Evolutionary conservation across 495 filamentous ascomycete species (phyloP).

Genomic region (Xylaria telfairii): DNA sequence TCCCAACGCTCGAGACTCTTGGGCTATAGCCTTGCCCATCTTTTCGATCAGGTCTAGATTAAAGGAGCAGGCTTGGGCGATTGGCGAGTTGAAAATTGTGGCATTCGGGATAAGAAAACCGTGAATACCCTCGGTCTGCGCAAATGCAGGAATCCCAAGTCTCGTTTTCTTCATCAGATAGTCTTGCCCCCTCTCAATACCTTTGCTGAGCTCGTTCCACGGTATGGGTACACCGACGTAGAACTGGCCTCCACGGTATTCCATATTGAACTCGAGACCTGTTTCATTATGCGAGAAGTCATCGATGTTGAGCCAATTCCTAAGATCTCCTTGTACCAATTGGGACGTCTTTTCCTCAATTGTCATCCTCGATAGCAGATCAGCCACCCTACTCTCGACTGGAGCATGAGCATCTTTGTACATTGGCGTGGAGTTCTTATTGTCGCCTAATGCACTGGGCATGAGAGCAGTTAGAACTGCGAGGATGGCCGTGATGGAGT

Average conservation of each 20-base stretch:
- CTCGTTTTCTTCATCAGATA: constrained; percentile 68
- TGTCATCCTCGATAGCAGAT: constrained; percentile 72
- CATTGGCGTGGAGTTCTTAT: constrained; percentile 29
- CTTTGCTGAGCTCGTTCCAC: constrained; percentile 66
- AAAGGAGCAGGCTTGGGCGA: constrained; percentile 70
- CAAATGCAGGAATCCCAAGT: constrained; percentile 71
- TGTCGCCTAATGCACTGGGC: not conserved
- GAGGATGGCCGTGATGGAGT: constrained; percentile 7
- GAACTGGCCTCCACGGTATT: constrained; percentile 66
- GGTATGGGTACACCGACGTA: constrained; percentile 71
- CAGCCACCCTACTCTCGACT: constrained; percentile 66
- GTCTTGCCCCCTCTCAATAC: constrained; percentile 66
- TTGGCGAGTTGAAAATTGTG: constrained; percentile 77
- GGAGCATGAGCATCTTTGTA: constrained; percentile 69
- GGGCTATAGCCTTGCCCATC: constrained; percentile 66
- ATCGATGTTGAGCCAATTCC: constrained; percentile 70
- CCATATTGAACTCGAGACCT: constrained; percentile 69
- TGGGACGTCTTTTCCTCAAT: constrained; percentile 73
- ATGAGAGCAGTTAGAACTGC: constrained; percentile 18
- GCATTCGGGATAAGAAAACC: constrained; percentile 73
- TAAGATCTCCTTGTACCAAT: constrained; percentile 71
- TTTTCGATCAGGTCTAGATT: constrained; percentile 63
- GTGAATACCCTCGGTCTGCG: constrained; percentile 75
- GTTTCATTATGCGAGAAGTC: constrained; percentile 66
- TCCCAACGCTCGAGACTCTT: constrained; percentile 67